phyloP scores from a whole-genome alignment of 495 filamentous ascomycete species.

The Penicillium cosmopolitanum region DNA sequence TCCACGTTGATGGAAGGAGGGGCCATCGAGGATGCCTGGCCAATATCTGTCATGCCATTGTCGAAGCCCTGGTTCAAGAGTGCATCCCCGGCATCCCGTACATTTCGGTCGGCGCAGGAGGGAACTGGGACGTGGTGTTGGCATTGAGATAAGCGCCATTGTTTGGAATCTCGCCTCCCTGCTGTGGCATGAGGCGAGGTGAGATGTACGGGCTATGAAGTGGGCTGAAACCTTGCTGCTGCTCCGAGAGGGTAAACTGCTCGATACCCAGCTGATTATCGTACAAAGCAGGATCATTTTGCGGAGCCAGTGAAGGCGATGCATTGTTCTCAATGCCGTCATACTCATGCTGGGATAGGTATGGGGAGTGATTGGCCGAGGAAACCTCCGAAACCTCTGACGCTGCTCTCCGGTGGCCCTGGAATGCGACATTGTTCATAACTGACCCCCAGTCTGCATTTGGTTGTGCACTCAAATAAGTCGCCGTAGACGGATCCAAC shows the following conservation, averaged over 20 bases:
- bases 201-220: slow-evolving; percentile 85
- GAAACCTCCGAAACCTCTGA: slow-evolving; percentile 91
- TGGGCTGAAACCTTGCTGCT: slow-evolving; percentile 68
- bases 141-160: slow-evolving; percentile 56
- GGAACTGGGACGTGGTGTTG: slow-evolving; percentile 51
- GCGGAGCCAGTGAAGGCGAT: slow-evolving; percentile 78
- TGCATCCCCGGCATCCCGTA: slow-evolving; percentile 52
- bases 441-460: slow-evolving; percentile 69
- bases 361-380: slow-evolving; percentile 83
- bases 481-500: slow-evolving; percentile 76
- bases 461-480: slow-evolving; percentile 64
- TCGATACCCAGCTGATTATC: slow-evolving; percentile 77
- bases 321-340: slow-evolving; percentile 71
- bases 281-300: slow-evolving; percentile 71
- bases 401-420: slow-evolving; percentile 76
- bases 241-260: slow-evolving; percentile 81
- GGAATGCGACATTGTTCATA: slow-evolving; percentile 65
- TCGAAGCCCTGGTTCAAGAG: slow-evolving; percentile 31
- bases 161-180: slow-evolving; percentile 51
- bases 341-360: slow-evolving; percentile 76
- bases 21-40: slow-evolving; percentile 73
- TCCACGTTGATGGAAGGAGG: slow-evolving; percentile 93
- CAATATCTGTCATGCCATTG: slow-evolving; percentile 56
- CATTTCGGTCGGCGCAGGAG: slow-evolving; percentile 54
- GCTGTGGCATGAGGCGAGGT: slow-evolving; percentile 78